These are phyloP conservation scores for Rosellinia necatrix DNA, from an alignment of 2,329 filamentous ascomycete genomes.

Conservation along the genomic window DNA sequence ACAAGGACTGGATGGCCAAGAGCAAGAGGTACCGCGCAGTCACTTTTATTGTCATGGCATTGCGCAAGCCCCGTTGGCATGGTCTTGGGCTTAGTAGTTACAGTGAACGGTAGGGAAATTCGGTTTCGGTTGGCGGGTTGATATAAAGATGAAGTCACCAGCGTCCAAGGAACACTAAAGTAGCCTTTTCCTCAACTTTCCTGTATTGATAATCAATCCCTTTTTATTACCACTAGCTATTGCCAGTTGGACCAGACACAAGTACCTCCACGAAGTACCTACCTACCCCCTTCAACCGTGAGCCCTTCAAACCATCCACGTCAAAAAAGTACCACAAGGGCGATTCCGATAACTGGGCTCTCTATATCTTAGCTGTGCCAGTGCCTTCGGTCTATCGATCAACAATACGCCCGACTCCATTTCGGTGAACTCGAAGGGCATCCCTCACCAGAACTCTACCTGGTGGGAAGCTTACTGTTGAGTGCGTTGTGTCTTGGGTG, in stretches of 20 bases:
- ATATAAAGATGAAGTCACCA: constrained; percentile 19
- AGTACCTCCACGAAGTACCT: neutral
- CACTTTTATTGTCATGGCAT: constrained; percentile 24
- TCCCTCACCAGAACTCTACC: constrained; percentile 24
- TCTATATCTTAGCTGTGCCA: too few species aligned
- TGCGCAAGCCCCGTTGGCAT: constrained; percentile 18
- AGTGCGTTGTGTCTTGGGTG: constrained; percentile 28
- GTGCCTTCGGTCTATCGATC: too few species aligned
- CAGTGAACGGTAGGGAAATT: neutral
- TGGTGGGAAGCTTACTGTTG: constrained; percentile 29
- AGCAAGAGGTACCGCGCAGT: constrained; percentile 10
- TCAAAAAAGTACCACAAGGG: too few species aligned
- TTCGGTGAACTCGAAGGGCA: constrained; percentile 13
- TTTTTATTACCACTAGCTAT: neutral
- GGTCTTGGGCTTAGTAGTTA: neutral
- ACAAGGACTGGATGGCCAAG: constrained; percentile 13
- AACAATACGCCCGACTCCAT: constrained; percentile 9
- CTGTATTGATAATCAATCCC: neutral
- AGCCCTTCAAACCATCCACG: too few species aligned
- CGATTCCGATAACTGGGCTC: too few species aligned
- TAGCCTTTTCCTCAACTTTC: neutral
- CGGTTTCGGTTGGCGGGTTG: neutral
- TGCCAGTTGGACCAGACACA: too few species aligned
- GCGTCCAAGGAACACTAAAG: constrained; percentile 4
- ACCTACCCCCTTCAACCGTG: too few species aligned